phyloP scores from a whole-genome alignment of 495 filamentous ascomycete species.

The Aspergillus nanangensis region DNA sequence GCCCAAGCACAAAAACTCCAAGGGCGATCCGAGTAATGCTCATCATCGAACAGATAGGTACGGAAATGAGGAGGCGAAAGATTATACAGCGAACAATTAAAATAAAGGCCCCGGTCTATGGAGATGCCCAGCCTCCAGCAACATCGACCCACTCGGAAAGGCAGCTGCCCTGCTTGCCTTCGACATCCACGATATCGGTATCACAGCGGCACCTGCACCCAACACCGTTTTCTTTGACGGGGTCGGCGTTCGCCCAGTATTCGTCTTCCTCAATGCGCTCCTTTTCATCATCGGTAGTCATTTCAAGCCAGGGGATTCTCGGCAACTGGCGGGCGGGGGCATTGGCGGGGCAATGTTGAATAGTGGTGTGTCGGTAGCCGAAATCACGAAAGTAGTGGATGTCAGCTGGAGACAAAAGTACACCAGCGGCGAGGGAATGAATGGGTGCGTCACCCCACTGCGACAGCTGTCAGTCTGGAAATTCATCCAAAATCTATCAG shows the following conservation, averaged over 20 bases:
- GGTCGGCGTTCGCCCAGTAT: slow-evolving; percentile 89
- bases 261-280: slow-evolving; percentile 89
- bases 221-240: slow-evolving; percentile 91
- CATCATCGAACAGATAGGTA: slow-evolving; percentile 29
- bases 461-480: slow-evolving; percentile 17
- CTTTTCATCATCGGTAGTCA: slow-evolving; percentile 79
- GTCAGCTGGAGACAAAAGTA: slow-evolving; percentile 73
- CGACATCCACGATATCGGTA: slow-evolving; percentile 96
- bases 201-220: slow-evolving; percentile 96
- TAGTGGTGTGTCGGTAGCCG: slow-evolving; percentile 96
- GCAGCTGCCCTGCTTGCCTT: slow-evolving; percentile 94
- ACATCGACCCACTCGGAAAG: slow-evolving; percentile 96
- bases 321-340: slow-evolving; percentile 86
- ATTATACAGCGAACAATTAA: slow-evolving; percentile 28
- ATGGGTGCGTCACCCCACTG: slow-evolving; percentile 99
- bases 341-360: slow-evolving; percentile 97
- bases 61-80: slow-evolving; percentile 29
- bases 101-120: slow-evolving; percentile 31
- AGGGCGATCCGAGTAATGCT: slow-evolving; percentile 34
- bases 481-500: slow-evolving; percentile 12
- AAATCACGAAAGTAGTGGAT: slow-evolving; percentile 99
- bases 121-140: slow-evolving; percentile 88
- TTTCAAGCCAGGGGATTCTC: slow-evolving; percentile 76
- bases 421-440: slow-evolving; percentile 93
- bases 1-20: slow-evolving; percentile 36